These are phyloP conservation scores for Penicillium sp. DNA, from an alignment of 2,329 filamentous ascomycete genomes.

Conservation along the genomic window DNA sequence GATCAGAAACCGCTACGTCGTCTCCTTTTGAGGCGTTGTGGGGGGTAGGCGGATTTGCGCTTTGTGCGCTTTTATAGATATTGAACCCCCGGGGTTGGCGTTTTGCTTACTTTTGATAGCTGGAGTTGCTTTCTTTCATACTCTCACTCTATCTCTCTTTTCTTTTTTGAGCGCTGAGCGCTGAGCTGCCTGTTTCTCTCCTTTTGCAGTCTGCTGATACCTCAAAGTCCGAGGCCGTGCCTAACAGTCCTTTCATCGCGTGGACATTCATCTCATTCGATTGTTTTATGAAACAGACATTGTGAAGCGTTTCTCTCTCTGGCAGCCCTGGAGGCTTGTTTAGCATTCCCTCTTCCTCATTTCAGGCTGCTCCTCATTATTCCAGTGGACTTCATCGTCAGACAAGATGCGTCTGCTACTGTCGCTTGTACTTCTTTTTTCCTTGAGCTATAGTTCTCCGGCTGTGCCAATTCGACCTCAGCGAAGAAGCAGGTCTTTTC, in stretches of 20 bases:
- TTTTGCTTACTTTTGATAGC: conserved; percentile 14
- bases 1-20: background rate
- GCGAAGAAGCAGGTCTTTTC: conserved; percentile 50
- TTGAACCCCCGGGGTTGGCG: background rate
- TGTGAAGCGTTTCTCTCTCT: background rate
- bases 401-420: conserved; percentile 28
- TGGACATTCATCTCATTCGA: background rate
- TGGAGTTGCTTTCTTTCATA: conserved; percentile 6
- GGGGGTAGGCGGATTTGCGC: background rate
- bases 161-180: background rate
- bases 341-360: background rate
- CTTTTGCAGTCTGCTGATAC: conserved; percentile 8
- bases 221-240: conserved; percentile 4
- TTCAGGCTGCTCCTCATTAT: background rate
- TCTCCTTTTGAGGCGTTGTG: background rate
- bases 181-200: conserved; percentile 8
- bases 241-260: background rate
- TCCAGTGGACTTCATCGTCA: background rate
- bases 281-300: background rate
- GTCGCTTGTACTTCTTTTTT: conserved; percentile 27
- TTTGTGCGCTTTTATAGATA: background rate
- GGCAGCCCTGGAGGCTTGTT: conserved; percentile 2
- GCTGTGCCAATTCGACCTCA: conserved; percentile 29
- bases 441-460: conserved; percentile 32
- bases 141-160: conserved; percentile 6